Percentiles rank a stretch among this genome's conserved stretches.
phyloP scores from a whole-genome alignment of 352 stramenopile species.

The Globisporangium viniferum region DNA sequence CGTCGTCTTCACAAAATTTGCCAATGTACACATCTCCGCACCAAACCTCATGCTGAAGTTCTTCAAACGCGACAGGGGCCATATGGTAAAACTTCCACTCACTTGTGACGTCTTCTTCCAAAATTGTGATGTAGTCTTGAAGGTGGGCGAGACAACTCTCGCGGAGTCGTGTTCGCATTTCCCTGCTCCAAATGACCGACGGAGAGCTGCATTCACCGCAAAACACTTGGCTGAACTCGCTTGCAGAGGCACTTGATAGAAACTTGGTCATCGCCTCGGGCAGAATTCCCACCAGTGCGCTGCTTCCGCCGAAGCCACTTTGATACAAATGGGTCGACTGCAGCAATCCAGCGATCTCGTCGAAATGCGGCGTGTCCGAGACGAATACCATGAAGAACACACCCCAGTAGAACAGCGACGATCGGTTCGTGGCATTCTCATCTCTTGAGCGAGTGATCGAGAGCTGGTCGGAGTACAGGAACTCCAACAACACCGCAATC shows the following conservation, averaged over 20 bases:
- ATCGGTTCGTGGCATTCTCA: conserved; percentile 36
- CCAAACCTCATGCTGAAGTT: conserved; percentile 91
- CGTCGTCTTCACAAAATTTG: conserved; percentile 87
- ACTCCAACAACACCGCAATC: conserved; percentile 54
- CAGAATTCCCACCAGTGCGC: conserved; percentile 83
- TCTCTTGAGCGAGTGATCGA: conserved; percentile 19
- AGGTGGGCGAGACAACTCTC: conserved; percentile 88
- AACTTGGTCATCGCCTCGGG: conserved; percentile 89
- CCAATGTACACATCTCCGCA: conserved; percentile 93
- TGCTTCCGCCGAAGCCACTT: conserved; percentile 45
- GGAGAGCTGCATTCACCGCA: conserved; percentile 82
- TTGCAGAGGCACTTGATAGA: conserved; percentile 72
- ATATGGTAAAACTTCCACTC: conserved; percentile 92
- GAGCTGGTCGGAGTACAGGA: conserved; percentile 45
- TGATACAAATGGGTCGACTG: conserved; percentile 68
- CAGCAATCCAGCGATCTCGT: conserved; percentile 55
- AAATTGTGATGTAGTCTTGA: conserved; percentile 86
- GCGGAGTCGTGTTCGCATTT: conserved; percentile 90
- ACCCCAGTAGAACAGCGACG: conserved; percentile 56
- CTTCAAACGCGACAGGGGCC: conserved; percentile 85
- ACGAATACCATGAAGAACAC: conserved; percentile 79
- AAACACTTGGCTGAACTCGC: conserved; percentile 90
- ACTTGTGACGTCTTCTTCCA: conserved; percentile 86
- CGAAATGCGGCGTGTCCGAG: conserved; percentile 41
- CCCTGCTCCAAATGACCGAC: conserved; percentile 92